Percentiles rank a stretch among this genome's conserved stretches.
phyloP scores from a whole-genome alignment of 2,329 filamentous ascomycete genomes.

The Passalora sequoiae region DNA sequence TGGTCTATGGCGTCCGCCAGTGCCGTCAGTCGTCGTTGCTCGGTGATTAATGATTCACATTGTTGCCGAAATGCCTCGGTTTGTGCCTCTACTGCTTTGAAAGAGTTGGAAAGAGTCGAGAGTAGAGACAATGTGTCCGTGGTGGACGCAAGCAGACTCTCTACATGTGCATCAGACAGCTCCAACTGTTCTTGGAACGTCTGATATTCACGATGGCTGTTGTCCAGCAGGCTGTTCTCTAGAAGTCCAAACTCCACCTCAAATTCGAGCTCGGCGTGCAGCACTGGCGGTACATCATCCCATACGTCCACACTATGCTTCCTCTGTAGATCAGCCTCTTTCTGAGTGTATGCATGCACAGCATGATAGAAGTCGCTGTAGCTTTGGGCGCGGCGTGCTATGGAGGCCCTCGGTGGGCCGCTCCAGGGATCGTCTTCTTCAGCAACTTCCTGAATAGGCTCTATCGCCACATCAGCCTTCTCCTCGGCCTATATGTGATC shows the following conservation, averaged over 20 bases:
- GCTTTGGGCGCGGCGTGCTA: constrained; percentile 66
- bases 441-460: constrained; percentile 50
- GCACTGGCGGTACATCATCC: constrained; percentile 26
- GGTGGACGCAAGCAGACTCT: constrained; percentile 71
- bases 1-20: constrained; percentile 80
- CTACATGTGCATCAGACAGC: constrained; percentile 75
- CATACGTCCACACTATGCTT: constrained; percentile 31
- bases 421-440: constrained; percentile 50
- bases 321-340: constrained; percentile 43
- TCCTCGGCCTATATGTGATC: constrained; percentile 50
- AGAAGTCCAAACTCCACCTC: constrained; percentile 54
- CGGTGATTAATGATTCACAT: constrained; percentile 78
- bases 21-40: constrained; percentile 71
- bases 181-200: constrained; percentile 78
- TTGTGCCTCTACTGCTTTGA: constrained; percentile 79
- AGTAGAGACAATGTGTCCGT: constrained; percentile 70
- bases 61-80: constrained; percentile 90
- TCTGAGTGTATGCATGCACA: constrained; percentile 53
- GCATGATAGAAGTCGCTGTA: constrained; percentile 71
- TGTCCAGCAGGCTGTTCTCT: constrained; percentile 66
- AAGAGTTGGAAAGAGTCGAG: constrained; percentile 74
- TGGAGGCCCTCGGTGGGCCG: constrained; percentile 61
- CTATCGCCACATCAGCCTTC: constrained; percentile 50
- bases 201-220: constrained; percentile 81
- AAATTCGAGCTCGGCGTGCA: constrained; percentile 48